A percentile compares a stretch with the other conserved stretches of the same genome.
These are phyloP conservation scores for Arthrobotrys sphaeroides DNA, from an alignment of 2,329 filamentous ascomycete genomes.

Conservation along the genomic window DNA sequence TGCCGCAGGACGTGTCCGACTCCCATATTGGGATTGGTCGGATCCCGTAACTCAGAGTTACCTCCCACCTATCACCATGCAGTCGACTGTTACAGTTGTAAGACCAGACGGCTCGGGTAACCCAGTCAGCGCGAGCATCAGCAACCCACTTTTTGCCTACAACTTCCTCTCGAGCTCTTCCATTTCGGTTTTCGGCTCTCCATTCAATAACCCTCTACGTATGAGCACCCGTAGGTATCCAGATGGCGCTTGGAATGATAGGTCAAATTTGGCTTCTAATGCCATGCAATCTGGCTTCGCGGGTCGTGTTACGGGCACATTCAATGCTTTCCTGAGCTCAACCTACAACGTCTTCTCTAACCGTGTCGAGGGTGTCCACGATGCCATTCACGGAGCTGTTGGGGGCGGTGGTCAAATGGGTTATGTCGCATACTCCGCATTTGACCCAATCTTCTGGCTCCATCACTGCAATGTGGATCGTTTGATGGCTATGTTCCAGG, in stretches of 20 bases:
- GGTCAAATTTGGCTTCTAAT: constrained; percentile 25
- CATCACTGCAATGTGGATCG: constrained; percentile 57
- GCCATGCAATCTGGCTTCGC: constrained; percentile 32
- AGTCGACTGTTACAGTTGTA: constrained; percentile 38
- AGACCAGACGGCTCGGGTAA: constrained; percentile 36
- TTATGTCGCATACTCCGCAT: constrained; percentile 65
- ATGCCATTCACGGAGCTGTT: constrained; percentile 66
- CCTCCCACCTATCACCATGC: constrained; percentile 44
- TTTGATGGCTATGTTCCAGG: constrained; percentile 58
- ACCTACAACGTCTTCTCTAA: constrained; percentile 55
- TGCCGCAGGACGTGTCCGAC: constrained; percentile 42
- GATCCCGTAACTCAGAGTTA: constrained; percentile 48
- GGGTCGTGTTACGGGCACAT: constrained; percentile 27
- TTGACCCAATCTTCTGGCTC: constrained; percentile 58
- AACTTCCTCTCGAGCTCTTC: constrained; percentile 52
- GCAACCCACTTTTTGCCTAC: constrained; percentile 47
- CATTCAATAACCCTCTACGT: constrained; percentile 8
- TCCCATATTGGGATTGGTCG: constrained; percentile 54
- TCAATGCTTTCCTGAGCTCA: constrained; percentile 36
- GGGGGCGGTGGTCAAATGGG: constrained; percentile 65
- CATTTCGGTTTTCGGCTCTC: constrained; percentile 1
- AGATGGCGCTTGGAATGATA: constrained; percentile 27
- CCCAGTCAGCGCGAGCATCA: constrained; percentile 29
- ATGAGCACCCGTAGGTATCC: constrained; percentile 35
- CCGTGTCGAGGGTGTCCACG: constrained; percentile 64